phyloP scores from a whole-genome alignment of 495 filamentous ascomycete genomes.

The Penicillium macrosclerotiorum region DNA sequence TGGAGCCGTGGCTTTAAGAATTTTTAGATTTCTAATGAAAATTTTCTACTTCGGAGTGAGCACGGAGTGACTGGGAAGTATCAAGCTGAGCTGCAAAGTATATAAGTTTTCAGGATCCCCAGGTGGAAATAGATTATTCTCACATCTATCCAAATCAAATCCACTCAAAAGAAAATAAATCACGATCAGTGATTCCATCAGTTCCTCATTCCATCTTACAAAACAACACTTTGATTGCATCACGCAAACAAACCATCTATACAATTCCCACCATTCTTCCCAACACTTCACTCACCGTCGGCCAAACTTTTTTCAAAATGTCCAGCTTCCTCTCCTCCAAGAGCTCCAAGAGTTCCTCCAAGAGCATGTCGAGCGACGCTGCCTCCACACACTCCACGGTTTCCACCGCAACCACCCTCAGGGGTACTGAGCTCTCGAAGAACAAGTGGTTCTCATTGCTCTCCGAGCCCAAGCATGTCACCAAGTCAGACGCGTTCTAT shows the following conservation, averaged over 20 bases:
- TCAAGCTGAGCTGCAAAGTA: conserved; percentile 3
- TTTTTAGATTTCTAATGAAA: conserved; percentile 1
- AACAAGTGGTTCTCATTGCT: conserved; percentile 29
- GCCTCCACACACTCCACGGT: conserved; percentile 27
- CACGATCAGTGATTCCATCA: background rate
- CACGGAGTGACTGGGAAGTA: conserved; percentile 13
- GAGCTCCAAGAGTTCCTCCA: conserved; percentile 16
- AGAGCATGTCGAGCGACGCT: conserved; percentile 15
- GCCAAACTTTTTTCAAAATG: conserved; percentile 7
- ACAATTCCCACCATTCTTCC: background rate
- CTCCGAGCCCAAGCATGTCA: conserved; percentile 10
- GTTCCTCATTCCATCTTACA: background rate
- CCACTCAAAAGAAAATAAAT: background rate
- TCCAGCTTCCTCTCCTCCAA: conserved; percentile 14
- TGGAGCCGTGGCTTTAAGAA: conserved; percentile 13
- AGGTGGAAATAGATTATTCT: background rate
- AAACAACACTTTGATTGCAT: background rate
- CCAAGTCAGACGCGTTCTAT: conserved; percentile 1
- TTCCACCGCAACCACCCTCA: conserved; percentile 31
- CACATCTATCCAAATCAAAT: conserved; percentile 1
- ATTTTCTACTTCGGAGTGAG: conserved; percentile 13
- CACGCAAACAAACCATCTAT: conserved; percentile 1
- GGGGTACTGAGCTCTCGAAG: conserved; percentile 11
- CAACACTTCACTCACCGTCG: background rate
- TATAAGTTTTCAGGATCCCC: conserved; percentile 8